Evolutionary conservation across 176 grass and related monocot genomes (phyloP).

Genomic region (Cenchrus purpureus): DNA sequence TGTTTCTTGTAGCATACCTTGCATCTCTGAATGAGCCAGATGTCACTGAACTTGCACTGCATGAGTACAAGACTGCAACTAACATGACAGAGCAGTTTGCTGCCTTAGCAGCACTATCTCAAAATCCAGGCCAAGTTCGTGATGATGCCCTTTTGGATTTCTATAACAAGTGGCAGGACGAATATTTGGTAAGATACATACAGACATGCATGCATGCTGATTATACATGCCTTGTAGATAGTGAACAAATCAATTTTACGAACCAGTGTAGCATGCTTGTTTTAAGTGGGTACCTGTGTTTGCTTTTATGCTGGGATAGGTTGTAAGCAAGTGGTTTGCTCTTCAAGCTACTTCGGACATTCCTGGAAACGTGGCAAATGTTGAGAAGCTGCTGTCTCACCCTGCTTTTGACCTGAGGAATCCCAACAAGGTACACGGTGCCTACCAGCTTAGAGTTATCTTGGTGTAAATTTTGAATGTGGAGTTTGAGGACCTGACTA

Average conservation of each 20-base stretch:
- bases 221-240: neutral
- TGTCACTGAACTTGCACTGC: constrained; percentile 69
- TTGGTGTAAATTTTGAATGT: neutral
- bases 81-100: constrained; percentile 99
- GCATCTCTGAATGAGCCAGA: constrained; percentile 76
- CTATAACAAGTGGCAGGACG: constrained; percentile 85
- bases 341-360: constrained; percentile 96
- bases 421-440: constrained; percentile 76
- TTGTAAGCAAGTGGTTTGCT: constrained; percentile 99
- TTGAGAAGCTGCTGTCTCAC: constrained; percentile 73
- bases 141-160: constrained; percentile 90
- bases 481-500: constrained; percentile 26
- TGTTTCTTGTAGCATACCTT: constrained; percentile 75
- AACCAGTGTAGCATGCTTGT: neutral
- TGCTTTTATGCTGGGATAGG: constrained; percentile 54
- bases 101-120: constrained; percentile 86
- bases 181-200: constrained; percentile 81
- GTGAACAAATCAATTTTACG: neutral
- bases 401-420: constrained; percentile 93
- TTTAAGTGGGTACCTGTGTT: constrained; percentile 19
- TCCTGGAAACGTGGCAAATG: constrained; percentile 83
- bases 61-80: constrained; percentile 86
- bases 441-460: neutral
- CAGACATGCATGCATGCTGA: neutral
- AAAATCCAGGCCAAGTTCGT: constrained; percentile 90